Percentiles rank a stretch among this genome's conserved stretches.
These are phyloP conservation scores for Bruguiera hainesii DNA, from an alignment of 441 rosid species.

Conservation along the genomic window DNA sequence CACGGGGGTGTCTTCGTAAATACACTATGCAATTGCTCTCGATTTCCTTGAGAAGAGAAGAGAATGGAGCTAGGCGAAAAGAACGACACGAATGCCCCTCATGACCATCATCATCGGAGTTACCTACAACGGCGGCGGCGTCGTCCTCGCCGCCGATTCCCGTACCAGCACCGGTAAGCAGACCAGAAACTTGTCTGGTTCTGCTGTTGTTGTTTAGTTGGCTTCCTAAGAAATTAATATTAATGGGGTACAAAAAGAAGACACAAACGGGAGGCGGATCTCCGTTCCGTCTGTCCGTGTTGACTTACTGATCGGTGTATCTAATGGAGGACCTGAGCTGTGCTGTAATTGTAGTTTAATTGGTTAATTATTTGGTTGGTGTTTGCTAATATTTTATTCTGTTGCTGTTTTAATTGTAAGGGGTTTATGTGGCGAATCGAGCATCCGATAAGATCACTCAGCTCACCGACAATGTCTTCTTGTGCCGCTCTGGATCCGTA, in stretches of 20 bases:
- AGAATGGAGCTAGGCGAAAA: too few relatives aligned
- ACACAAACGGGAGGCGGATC: too few relatives aligned
- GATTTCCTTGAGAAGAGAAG: too few relatives aligned
- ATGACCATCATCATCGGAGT: constrained; percentile 85
- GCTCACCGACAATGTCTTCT: constrained; percentile 89
- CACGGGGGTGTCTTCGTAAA: too few relatives aligned
- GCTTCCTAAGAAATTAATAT: too few relatives aligned
- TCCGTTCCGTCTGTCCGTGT: too few relatives aligned
- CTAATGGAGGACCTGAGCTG: not conserved
- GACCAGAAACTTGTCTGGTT: not conserved
- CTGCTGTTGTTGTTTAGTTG: too few relatives aligned
- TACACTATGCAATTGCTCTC: too few relatives aligned
- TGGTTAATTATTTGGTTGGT: not conserved
- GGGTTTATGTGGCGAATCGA: constrained; percentile 89
- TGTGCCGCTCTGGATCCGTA: constrained; percentile 99
- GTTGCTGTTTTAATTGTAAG: constrained; percentile 24
- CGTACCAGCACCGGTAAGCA: constrained; percentile 88
- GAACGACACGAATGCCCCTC: not conserved
- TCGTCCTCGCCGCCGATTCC: constrained; percentile 93
- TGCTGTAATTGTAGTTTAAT: not conserved
- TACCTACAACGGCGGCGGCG: constrained; percentile 89
- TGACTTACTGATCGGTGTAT: too few relatives aligned
- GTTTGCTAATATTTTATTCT: not conserved
- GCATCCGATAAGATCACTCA: constrained; percentile 92
- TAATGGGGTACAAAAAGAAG: too few relatives aligned